These are phyloP conservation scores for Helminthosporium solani DNA, from an alignment of 2,329 filamentous ascomycete species.

Conservation along the genomic window DNA sequence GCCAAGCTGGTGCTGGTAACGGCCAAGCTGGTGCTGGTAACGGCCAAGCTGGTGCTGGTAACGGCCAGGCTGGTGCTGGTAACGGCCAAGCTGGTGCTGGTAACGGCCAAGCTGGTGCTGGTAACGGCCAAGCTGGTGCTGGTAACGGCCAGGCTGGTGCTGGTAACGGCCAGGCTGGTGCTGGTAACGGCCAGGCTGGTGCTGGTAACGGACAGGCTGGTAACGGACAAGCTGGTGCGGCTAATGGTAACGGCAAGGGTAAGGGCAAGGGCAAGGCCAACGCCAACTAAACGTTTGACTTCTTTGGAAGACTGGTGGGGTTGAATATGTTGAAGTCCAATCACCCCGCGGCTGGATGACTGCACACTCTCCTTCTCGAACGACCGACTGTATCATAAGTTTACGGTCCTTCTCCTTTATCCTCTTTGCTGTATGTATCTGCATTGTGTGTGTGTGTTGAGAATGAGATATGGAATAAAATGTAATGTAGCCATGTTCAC, in stretches of 20 bases:
- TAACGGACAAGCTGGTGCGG: background rate
- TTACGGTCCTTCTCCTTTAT: no score
- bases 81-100: slow-evolving; percentile 3
- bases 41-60: background rate
- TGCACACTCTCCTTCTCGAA: background rate
- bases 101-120: slow-evolving; percentile 5
- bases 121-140: slow-evolving; percentile 4
- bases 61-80: background rate
- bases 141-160: slow-evolving; percentile 1
- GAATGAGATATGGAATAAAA: background rate
- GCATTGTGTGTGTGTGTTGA: background rate
- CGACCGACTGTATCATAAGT: background rate
- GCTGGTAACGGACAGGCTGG: no score
- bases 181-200: slow-evolving; percentile 1
- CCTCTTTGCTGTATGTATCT: no score
- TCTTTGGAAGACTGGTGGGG: no score
- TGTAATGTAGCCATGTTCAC: background rate
- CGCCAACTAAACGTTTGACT: no score
- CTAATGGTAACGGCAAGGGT: background rate
- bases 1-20: no score
- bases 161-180: background rate
- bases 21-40: slow-evolving; percentile 3
- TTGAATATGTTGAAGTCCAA: background rate
- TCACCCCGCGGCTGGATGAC: background rate
- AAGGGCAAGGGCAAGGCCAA: background rate